A percentile compares a stretch with the other conserved stretches of the same genome.
Conservation (phyloP, 768 basidiomycete genomes). For the Guyanaporus albipodus region DNA sequence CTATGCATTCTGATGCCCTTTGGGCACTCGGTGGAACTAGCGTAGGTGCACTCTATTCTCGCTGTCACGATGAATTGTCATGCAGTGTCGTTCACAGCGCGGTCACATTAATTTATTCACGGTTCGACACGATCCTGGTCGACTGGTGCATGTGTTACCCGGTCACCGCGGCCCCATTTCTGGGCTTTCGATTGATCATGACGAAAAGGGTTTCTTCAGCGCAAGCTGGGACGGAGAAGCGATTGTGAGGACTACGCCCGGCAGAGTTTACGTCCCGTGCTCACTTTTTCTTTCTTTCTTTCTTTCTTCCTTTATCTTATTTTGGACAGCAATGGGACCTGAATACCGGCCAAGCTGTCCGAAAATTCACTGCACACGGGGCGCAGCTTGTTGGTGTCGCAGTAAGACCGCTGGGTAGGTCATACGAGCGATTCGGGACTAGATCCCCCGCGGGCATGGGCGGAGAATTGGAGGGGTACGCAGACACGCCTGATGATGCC, state of each 20-base stretch:
- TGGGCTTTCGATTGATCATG: conserved; percentile 72
- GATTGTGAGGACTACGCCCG: conserved; percentile 48
- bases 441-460: conserved; percentile 22
- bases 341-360: conserved; percentile 77
- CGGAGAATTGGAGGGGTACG: conserved; percentile 18
- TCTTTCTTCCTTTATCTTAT: too few species aligned
- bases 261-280: not conserved
- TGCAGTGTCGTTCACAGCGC: conserved; percentile 43
- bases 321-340: conserved; percentile 98
- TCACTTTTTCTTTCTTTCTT: conserved; percentile 7
- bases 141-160: conserved; percentile 55
- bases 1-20: conserved; percentile 88
- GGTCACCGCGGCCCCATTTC: conserved; percentile 84
- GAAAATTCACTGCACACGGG: conserved; percentile 76
- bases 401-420: conserved; percentile 58
- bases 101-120: conserved; percentile 95
- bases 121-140: conserved; percentile 88
- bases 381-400: conserved; percentile 82
- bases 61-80: conserved; percentile 15
- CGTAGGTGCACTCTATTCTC: conserved; percentile 43
- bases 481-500: conserved; percentile 8
- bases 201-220: conserved; percentile 84
- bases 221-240: conserved; percentile 95
- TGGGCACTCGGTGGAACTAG: conserved; percentile 89
- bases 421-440: conserved; percentile 31